phyloP scores from a whole-genome alignment of 257 asterid genomes.

The Petunia secreta region DNA sequence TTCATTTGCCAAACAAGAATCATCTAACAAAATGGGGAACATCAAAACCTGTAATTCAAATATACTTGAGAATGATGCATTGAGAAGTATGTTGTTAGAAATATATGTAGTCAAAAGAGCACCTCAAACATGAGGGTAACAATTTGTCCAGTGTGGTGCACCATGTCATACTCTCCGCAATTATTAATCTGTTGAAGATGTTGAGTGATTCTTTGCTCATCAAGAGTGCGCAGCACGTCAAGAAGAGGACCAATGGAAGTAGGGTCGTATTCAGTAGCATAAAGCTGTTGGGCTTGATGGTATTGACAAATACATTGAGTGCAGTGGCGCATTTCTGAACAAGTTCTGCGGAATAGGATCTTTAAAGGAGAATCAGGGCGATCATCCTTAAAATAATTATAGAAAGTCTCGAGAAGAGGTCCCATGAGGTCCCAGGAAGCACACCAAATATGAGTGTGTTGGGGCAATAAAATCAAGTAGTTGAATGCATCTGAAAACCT shows the following conservation, averaged over 20 bases:
- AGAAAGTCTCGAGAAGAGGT: conserved; percentile 91
- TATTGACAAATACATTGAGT: conserved; percentile 85
- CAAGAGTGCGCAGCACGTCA: conserved; percentile 71
- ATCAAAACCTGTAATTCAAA: conserved; percentile 67
- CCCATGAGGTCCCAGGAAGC: conserved; percentile 90
- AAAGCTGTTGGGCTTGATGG: conserved; percentile 91
- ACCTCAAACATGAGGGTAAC: conserved; percentile 95
- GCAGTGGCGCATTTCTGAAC: conserved; percentile 75
- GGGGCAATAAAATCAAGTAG: conserved; percentile 66
- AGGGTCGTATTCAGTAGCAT: conserved; percentile 65
- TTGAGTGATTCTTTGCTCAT: conserved; percentile 78
- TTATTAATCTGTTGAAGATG: conserved; percentile 80
- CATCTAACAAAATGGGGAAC: conserved; percentile 88
- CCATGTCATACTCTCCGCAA: conserved; percentile 61
- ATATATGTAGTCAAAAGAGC: neutral
- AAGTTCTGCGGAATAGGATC: conserved; percentile 67
- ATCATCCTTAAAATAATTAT: conserved; percentile 74
- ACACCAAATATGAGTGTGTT: conserved; percentile 83
- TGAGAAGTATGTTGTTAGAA: neutral
- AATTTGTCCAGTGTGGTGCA: conserved; percentile 65
- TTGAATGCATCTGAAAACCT: conserved; percentile 96
- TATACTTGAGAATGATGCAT: neutral
- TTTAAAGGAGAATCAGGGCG: conserved; percentile 76
- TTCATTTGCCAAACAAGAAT: conserved; percentile 65
- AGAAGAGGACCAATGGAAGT: conserved; percentile 81